These are phyloP conservation scores for Trichosporon sp. DNA, from an alignment of 1,284 basidiomycete genomes.

Conservation along the genomic window DNA sequence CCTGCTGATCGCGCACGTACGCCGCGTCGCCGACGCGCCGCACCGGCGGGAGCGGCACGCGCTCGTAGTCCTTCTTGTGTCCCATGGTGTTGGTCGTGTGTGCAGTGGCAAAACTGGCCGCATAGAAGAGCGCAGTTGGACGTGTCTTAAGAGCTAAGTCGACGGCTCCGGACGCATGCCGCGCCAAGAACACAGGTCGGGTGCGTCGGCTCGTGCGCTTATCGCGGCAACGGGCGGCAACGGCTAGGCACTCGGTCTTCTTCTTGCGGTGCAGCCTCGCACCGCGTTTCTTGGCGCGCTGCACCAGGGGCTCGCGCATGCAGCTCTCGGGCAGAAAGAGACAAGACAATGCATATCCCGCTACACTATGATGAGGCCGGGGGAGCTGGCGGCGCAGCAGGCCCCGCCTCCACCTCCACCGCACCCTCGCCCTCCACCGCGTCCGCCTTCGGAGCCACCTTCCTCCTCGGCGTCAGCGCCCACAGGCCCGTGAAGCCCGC, in stretches of 20 bases:
- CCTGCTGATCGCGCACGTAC: background rate
- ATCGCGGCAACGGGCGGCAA: too few relatives aligned
- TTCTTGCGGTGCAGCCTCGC: background rate
- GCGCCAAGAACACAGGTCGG: background rate
- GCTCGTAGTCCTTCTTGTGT: background rate
- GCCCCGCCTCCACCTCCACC: background rate
- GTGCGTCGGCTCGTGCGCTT: background rate
- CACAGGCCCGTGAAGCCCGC: constrained; percentile 11
- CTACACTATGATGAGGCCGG: background rate
- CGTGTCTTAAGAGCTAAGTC: background rate
- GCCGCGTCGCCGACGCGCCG: background rate
- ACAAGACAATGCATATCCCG: background rate
- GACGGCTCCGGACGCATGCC: background rate
- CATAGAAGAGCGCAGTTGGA: background rate
- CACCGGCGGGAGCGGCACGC: background rate
- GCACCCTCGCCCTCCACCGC: background rate
- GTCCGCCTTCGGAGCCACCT: background rate
- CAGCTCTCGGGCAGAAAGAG: background rate
- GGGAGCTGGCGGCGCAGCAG: too few relatives aligned
- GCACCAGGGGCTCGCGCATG: background rate
- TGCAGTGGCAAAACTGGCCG: background rate
- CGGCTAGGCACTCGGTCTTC: background rate
- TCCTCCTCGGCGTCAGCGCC: constrained; percentile 15
- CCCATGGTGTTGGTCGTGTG: background rate
- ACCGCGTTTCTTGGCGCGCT: background rate